Percentiles rank a stretch among this genome's conserved stretches.
phyloP scores from a whole-genome alignment of 164 flowering plant species.

The Vitis rotundifolia region DNA sequence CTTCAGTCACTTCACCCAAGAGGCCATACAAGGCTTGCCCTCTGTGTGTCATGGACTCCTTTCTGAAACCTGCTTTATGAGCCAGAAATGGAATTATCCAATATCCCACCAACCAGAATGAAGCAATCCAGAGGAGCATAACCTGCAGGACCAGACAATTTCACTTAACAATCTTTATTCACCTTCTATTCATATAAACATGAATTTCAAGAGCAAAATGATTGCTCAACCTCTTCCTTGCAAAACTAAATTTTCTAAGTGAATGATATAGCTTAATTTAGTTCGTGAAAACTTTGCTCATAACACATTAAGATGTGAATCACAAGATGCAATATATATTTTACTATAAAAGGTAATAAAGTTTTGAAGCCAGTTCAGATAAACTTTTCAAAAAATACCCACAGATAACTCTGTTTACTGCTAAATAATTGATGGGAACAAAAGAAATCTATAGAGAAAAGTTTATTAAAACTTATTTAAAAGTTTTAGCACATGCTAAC shows the following conservation, averaged over 20 bases:
- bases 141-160: slow-evolving; percentile 53
- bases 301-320: background rate
- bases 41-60: slow-evolving; percentile 75
- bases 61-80: slow-evolving; percentile 75
- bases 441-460: background rate
- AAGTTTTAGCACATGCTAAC: background rate
- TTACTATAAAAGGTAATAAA: background rate
- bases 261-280: background rate
- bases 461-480: background rate
- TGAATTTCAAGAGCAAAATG: background rate
- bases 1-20: slow-evolving; percentile 86
- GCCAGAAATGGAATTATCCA: slow-evolving; percentile 92
- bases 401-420: background rate
- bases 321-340: background rate
- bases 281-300: background rate
- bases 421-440: background rate
- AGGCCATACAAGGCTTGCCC: slow-evolving; percentile 96
- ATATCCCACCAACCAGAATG: slow-evolving; percentile 96
- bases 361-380: background rate
- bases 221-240: background rate
- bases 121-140: slow-evolving; percentile 87
- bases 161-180: too few relatives aligned
- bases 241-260: background rate
- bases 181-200: too few relatives aligned
- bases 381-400: background rate